Evolutionary conservation across 1,284 basidiomycete species (phyloP), one percentile per base, ranked within the genome.

Genomic region (Takashimella koratensis): DNA sequence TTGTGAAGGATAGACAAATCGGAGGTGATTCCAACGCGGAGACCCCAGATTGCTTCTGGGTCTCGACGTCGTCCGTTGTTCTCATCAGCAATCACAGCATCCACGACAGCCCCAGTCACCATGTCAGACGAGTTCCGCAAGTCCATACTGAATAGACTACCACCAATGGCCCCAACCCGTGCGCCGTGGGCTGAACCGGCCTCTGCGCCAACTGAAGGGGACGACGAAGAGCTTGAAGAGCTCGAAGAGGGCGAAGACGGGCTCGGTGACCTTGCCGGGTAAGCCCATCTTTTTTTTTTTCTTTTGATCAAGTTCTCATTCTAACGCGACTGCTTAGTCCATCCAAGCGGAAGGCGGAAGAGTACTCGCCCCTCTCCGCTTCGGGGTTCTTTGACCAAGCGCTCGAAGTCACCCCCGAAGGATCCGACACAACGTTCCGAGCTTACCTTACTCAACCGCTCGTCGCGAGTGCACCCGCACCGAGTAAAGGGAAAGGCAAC

Each of bases 361-460:
- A 81, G 10, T 85, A 82, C 60, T 64, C 84, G 0, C 89, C 91
- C 0, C 81, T 94, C 43, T 90, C 87, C 26, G 87, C 88, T 0
- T 77, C 82, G 6, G 77, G 77, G 0, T 93, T 82, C 78, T 94
- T 94, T 69, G 73, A 79, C 0, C 83, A 88, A 58, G 90, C 91
- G 2, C 76, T 85, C 5, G 85, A 90, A 64, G 84, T 94, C 26
- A 68, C 80, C 0, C 83, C 90, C 16, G 79, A 83, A 1, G 69
- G 77, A 24, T 82, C 82, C 21, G 80, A 78, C 30, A 81, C 89
- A 4, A 83, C 86, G 46, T 82, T 85, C 61, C 80, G 90, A 26
- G 85, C 83, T 2, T 94, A 93, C 75, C 87, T 91, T 70, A 86
- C 88, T 0, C 81, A 75, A 12, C 63, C 66, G 5, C 53, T 52